Conservation (phyloP, 2,329 filamentous ascomycete genomes). For the Fusarium lateritium region DNA sequence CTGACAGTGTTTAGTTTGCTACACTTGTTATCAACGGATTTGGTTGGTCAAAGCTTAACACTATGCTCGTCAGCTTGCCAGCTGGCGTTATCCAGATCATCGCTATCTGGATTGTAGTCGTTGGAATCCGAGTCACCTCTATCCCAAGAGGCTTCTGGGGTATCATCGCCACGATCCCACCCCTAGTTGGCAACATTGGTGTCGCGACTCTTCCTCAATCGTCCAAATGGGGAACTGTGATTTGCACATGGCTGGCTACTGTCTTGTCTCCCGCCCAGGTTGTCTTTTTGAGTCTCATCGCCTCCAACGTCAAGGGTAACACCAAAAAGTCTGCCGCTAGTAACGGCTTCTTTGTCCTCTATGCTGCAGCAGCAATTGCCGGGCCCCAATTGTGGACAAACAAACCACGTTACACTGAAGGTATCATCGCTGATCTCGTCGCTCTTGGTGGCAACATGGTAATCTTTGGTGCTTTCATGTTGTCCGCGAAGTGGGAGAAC, state of each 20-base stretch:
- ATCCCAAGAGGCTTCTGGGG: too few species aligned
- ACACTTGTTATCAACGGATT: too few species aligned
- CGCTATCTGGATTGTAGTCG: too few species aligned
- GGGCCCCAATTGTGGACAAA: conserved; percentile 11
- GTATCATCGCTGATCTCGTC: conserved; percentile 17
- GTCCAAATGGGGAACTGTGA: conserved; percentile 11
- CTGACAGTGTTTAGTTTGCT: too few species aligned
- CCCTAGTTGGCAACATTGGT: conserved; percentile 10
- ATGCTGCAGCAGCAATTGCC: conserved; percentile 1
- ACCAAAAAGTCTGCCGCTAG: conserved; percentile 15
- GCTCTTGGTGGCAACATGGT: neutral
- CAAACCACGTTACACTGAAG: conserved; percentile 15
- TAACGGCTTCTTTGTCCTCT: conserved; percentile 18
- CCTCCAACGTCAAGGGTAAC: conserved; percentile 26
- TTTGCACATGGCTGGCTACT: conserved; percentile 13
- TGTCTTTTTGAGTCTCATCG: conserved; percentile 12
- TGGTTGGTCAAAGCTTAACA: too few species aligned
- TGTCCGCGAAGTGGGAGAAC: conserved; percentile 2
- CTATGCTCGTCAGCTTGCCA: too few species aligned
- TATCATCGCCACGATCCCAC: neutral
- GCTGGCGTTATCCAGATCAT: too few species aligned
- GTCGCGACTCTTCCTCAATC: neutral
- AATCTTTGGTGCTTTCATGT: neutral
- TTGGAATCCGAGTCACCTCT: too few species aligned
- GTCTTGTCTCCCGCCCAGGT: neutral